Conservation (phyloP, 805 yeast species). For the Candida yuanshanica region DNA sequence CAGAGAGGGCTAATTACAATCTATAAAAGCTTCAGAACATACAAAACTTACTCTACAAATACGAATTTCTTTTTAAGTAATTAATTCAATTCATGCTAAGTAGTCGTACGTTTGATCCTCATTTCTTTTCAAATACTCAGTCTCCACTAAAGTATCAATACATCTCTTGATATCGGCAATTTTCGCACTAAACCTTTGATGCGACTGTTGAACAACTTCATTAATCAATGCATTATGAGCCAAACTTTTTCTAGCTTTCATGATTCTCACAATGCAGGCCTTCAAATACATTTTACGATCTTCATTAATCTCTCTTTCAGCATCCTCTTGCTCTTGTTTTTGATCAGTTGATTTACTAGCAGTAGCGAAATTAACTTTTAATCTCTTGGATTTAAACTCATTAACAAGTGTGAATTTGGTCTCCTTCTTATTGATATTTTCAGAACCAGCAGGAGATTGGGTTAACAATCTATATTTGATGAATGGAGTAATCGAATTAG, state of each 20-base stretch:
- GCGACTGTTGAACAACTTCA: slow-evolving; percentile 84
- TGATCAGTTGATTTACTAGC: slow-evolving; percentile 48
- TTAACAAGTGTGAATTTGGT: slow-evolving; percentile 65
- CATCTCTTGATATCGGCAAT: slow-evolving; percentile 83
- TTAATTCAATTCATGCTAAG: slow-evolving; percentile 45
- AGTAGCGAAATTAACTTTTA: slow-evolving; percentile 74
- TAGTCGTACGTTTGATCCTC: slow-evolving; percentile 73
- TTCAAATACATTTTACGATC: slow-evolving; percentile 80
- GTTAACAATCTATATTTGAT: slow-evolving; percentile 69
- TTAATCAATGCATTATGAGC: slow-evolving; percentile 76
- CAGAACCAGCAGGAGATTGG: slow-evolving; percentile 59
- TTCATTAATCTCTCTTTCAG: slow-evolving; percentile 77
- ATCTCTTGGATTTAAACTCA: slow-evolving; percentile 80
- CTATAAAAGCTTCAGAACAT: too few species aligned
- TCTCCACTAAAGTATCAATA: slow-evolving; percentile 78
- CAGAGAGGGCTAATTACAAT: too few species aligned
- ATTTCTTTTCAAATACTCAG: slow-evolving; percentile 75
- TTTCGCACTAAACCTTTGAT: slow-evolving; percentile 74
- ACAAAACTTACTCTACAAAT: too few species aligned
- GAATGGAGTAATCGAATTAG: slow-evolving; percentile 74
- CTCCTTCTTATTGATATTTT: slow-evolving; percentile 41
- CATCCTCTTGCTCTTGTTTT: slow-evolving; percentile 64
- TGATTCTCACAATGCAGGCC: slow-evolving; percentile 92
- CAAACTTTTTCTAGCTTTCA: slow-evolving; percentile 85
- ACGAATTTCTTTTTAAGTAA: too few species aligned